These are phyloP conservation scores for Clarireedia hainanense DNA, from an alignment of 2,329 filamentous ascomycete genomes.

Conservation along the genomic window DNA sequence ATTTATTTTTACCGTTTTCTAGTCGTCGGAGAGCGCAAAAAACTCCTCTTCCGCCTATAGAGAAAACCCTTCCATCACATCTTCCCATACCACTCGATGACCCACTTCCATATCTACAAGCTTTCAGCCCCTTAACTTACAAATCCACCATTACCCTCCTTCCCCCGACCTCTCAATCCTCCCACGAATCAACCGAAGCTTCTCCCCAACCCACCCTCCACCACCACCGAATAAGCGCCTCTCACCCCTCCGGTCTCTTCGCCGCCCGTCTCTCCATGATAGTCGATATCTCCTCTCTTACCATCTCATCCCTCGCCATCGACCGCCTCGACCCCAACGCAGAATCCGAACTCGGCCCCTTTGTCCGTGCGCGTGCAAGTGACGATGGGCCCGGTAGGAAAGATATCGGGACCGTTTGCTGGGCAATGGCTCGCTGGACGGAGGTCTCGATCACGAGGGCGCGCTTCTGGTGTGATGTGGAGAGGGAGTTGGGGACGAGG, in stretches of 20 bases:
- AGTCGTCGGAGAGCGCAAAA: constrained; percentile 18
- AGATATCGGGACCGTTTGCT: constrained; percentile 53
- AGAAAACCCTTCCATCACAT: constrained; percentile 49
- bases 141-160: constrained; percentile 44
- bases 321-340: constrained; percentile 50
- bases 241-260: constrained; percentile 46
- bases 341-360: constrained; percentile 48
- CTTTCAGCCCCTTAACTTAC: constrained; percentile 62
- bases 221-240: constrained; percentile 45
- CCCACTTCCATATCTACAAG: constrained; percentile 59
- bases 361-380: constrained; percentile 31
- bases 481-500: constrained; percentile 37
- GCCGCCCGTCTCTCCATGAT: constrained; percentile 48
- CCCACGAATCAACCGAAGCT: constrained; percentile 14
- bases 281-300: constrained; percentile 45
- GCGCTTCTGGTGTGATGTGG: constrained; percentile 51
- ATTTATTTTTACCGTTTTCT: constrained; percentile 27
- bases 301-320: constrained; percentile 46
- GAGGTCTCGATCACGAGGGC: constrained; percentile 53
- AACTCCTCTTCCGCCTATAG: constrained; percentile 28
- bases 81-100: constrained; percentile 55
- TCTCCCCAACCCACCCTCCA: constrained; percentile 36
- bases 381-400: constrained; percentile 39
- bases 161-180: constrained; percentile 25
- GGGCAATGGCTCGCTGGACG: constrained; percentile 64